Percentiles rank a stretch among this genome's conserved stretches.
phyloP scores from a whole-genome alignment of 768 basidiomycete species.

The Lactifluus rugatus region DNA sequence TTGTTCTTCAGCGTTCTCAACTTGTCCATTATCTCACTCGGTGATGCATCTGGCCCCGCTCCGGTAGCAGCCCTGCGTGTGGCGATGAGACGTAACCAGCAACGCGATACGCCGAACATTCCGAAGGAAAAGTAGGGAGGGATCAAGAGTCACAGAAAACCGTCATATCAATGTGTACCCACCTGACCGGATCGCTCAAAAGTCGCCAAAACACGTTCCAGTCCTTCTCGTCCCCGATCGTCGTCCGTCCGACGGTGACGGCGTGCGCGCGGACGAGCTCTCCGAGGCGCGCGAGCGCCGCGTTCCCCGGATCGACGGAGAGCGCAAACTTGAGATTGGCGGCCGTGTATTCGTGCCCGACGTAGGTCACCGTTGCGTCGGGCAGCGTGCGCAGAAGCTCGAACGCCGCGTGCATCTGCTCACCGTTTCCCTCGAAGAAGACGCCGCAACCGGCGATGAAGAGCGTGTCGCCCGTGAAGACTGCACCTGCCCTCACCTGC shows the following conservation, averaged over 20 bases:
- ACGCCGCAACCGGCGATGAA: slow-evolving; percentile 85
- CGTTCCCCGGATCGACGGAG: slow-evolving; percentile 52
- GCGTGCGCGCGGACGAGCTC: slow-evolving; percentile 48
- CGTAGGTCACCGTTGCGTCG: slow-evolving; percentile 69
- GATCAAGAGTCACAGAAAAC: neutral
- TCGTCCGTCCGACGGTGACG: slow-evolving; percentile 70
- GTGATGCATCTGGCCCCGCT: slow-evolving; percentile 32
- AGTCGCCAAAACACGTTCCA: slow-evolving; percentile 96
- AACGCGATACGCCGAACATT: neutral
- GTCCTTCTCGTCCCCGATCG: slow-evolving; percentile 86
- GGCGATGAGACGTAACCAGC: neutral
- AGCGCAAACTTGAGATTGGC: slow-evolving; percentile 65
- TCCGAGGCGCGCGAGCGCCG: slow-evolving; percentile 48
- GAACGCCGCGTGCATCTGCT: slow-evolving; percentile 72
- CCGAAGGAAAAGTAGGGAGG: neutral
- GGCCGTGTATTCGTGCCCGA: slow-evolving; percentile 88
- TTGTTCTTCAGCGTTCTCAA: slow-evolving; percentile 81
- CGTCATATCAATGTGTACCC: slow-evolving; percentile 19
- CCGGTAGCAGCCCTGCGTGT: slow-evolving; percentile 40
- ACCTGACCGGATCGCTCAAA: slow-evolving; percentile 53
- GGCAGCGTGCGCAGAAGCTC: slow-evolving; percentile 67
- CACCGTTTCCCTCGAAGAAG: slow-evolving; percentile 83
- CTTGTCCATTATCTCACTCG: slow-evolving; percentile 58
- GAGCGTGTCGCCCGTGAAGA: slow-evolving; percentile 94
- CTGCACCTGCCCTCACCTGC: slow-evolving; percentile 42